phyloP scores from a whole-genome alignment of 805 yeast species.

The Kodamaea kaohsiungensis region DNA sequence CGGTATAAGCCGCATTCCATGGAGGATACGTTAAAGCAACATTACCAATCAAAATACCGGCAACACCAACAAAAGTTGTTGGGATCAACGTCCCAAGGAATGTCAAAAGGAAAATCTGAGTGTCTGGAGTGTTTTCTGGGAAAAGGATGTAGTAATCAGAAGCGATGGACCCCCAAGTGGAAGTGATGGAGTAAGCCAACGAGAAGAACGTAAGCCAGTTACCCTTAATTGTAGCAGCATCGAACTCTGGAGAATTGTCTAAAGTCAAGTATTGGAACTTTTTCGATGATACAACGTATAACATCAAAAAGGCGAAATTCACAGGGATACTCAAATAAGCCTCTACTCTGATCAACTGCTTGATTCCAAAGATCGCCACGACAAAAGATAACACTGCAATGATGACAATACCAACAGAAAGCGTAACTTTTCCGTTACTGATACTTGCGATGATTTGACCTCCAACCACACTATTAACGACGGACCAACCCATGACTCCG shows the following conservation, averaged over 20 bases:
- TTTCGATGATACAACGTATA: conserved; percentile 62
- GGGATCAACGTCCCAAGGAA: conserved; percentile 60
- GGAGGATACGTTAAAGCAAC: conserved; percentile 34
- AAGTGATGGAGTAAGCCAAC: conserved; percentile 72
- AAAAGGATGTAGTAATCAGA: conserved; percentile 81
- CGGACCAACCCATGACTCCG: conserved; percentile 92
- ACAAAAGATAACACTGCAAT: conserved; percentile 63
- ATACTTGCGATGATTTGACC: conserved; percentile 77
- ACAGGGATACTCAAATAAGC: conserved; percentile 69
- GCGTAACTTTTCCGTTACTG: conserved; percentile 63
- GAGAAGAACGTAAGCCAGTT: conserved; percentile 72
- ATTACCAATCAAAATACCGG: conserved; percentile 30
- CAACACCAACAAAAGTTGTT: conserved; percentile 34
- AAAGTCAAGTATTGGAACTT: conserved; percentile 40
- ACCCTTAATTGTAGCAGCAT: conserved; percentile 53
- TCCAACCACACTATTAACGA: conserved; percentile 85
- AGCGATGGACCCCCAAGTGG: conserved; percentile 89
- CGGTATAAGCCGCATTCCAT: conserved; percentile 31
- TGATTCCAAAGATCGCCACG: conserved; percentile 78
- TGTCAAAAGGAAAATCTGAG: conserved; percentile 58
- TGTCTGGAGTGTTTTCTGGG: conserved; percentile 67
- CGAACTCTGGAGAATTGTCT: conserved; percentile 34
- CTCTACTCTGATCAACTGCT: conserved; percentile 67
- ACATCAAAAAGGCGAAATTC: conserved; percentile 60
- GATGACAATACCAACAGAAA: conserved; percentile 73